These are phyloP conservation scores for Neopestalotiopsis sp. DNA, from an alignment of 2,329 filamentous ascomycete species.

Conservation along the genomic window DNA sequence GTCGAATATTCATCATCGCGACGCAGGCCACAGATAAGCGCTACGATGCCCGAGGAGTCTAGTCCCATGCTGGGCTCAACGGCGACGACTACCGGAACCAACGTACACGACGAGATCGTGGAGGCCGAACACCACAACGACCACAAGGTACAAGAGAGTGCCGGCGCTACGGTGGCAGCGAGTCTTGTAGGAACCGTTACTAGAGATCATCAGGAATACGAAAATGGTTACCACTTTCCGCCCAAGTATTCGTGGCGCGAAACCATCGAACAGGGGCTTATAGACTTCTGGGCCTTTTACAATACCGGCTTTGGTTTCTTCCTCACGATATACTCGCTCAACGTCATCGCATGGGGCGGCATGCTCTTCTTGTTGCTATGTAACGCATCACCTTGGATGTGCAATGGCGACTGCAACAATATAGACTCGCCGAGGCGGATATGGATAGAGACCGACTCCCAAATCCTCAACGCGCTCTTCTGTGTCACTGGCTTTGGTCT, in stretches of 20 bases:
- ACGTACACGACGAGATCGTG: neutral
- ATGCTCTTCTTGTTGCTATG: conserved; percentile 88
- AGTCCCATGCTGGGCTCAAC: conserved; percentile 4
- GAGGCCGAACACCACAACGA: conserved; percentile 13
- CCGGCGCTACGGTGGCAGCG: conserved; percentile 31
- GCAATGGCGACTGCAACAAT: conserved; percentile 70
- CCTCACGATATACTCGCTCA: conserved; percentile 79
- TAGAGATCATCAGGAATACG: conserved; percentile 42
- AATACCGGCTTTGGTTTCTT: conserved; percentile 77
- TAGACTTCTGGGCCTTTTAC: conserved; percentile 74
- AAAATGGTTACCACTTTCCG: conserved; percentile 71
- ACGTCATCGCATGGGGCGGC: conserved; percentile 86
- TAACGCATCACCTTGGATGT: conserved; percentile 77
- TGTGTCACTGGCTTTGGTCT: conserved; percentile 86
- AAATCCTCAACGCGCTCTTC: conserved; percentile 84
- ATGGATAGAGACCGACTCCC: conserved; percentile 86
- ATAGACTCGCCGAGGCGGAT: conserved; percentile 70
- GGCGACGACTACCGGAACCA: neutral
- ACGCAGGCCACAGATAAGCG: neutral
- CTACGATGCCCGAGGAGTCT: conserved; percentile 7
- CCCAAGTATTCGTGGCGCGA: conserved; percentile 65
- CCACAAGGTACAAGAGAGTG: conserved; percentile 26
- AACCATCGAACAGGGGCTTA: conserved; percentile 60
- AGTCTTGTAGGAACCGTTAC: conserved; percentile 35
- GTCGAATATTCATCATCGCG: neutral